These are phyloP conservation scores for Cercospora sojina DNA, from an alignment of 2,329 filamentous ascomycete genomes.

Conservation along the genomic window DNA sequence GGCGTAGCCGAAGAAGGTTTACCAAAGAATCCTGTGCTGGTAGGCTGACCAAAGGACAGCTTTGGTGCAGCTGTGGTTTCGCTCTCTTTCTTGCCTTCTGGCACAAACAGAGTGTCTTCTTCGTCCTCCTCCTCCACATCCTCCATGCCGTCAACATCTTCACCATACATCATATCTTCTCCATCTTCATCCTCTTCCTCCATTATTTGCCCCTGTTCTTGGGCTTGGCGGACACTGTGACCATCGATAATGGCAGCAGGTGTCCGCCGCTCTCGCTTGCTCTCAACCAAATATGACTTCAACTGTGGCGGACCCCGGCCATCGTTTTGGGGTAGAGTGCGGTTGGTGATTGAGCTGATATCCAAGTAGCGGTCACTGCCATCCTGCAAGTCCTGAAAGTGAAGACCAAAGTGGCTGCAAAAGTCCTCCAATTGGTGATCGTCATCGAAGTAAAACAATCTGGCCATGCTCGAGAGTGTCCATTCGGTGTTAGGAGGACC, in stretches of 20 bases:
- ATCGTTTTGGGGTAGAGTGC: constrained; percentile 33
- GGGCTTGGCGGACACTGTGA: constrained; percentile 54
- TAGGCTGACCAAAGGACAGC: constrained; percentile 19
- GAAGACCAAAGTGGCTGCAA: constrained; percentile 54
- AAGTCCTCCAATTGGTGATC: constrained; percentile 55
- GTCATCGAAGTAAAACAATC: constrained; percentile 57
- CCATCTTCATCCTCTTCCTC: constrained; percentile 40
- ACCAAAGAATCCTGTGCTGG: constrained; percentile 14
- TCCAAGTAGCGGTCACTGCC: constrained; percentile 50
- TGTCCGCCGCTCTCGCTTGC: constrained; percentile 56
- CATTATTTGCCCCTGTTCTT: constrained; percentile 49
- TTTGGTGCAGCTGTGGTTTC: background rate
- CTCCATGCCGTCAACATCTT: constrained; percentile 35
- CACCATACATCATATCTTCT: constrained; percentile 22
- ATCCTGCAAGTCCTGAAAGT: constrained; percentile 48
- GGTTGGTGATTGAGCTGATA: constrained; percentile 48
- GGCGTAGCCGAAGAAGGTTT: constrained; percentile 14
- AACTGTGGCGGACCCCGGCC: constrained; percentile 44
- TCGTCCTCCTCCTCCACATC: constrained; percentile 35
- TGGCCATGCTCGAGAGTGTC: constrained; percentile 54
- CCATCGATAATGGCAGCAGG: constrained; percentile 60
- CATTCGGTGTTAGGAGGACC: constrained; percentile 53
- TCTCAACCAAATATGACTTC: constrained; percentile 51
- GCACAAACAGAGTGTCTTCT: constrained; percentile 45
- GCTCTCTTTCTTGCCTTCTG: constrained; percentile 30